phyloP scores from a whole-genome alignment of 2,329 filamentous ascomycete species.

The Endothia cerciana region DNA sequence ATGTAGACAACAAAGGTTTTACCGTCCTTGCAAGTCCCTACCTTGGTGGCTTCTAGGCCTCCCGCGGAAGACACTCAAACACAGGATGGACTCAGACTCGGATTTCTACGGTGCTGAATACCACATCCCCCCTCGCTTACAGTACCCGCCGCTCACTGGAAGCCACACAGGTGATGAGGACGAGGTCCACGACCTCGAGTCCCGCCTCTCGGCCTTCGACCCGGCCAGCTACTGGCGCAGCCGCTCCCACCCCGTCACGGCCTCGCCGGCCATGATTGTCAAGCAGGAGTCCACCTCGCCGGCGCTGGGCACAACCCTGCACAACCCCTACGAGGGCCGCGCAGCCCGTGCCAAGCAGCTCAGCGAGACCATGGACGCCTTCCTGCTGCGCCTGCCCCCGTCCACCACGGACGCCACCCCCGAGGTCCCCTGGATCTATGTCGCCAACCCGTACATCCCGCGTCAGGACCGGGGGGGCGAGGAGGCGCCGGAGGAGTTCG shows the following conservation, averaged over 20 bases:
- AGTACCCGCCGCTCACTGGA: constrained; percentile 21
- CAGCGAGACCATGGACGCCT: constrained; percentile 43
- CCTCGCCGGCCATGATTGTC: constrained; percentile 7
- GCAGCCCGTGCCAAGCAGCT: constrained; percentile 60
- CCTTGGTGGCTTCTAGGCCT: neutral
- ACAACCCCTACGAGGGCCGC: constrained; percentile 62
- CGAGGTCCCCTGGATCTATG: constrained; percentile 71
- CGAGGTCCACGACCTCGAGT: constrained; percentile 50
- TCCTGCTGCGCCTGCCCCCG: constrained; percentile 71
- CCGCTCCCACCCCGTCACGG: constrained; percentile 20
- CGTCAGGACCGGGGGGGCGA: constrained; percentile 49
- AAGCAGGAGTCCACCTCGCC: constrained; percentile 5
- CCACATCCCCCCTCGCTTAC: constrained; percentile 8
- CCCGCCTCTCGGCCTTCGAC: constrained; percentile 56
- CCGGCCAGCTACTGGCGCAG: constrained; percentile 39
- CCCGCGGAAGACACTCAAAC: neutral
- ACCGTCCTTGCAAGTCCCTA: neutral
- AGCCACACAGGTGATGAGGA: constrained; percentile 56
- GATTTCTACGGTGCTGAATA: constrained; percentile 57
- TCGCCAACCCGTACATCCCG: constrained; percentile 64
- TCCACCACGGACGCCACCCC: constrained; percentile 55
- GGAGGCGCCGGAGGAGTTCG: constrained; percentile 51
- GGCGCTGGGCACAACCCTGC: constrained; percentile 38
- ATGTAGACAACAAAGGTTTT: neutral
- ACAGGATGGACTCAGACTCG: constrained; percentile 49